Evolutionary conservation across 1,284 basidiomycete genomes (phyloP).

Genomic region (Ganoderma lingzhi): DNA sequence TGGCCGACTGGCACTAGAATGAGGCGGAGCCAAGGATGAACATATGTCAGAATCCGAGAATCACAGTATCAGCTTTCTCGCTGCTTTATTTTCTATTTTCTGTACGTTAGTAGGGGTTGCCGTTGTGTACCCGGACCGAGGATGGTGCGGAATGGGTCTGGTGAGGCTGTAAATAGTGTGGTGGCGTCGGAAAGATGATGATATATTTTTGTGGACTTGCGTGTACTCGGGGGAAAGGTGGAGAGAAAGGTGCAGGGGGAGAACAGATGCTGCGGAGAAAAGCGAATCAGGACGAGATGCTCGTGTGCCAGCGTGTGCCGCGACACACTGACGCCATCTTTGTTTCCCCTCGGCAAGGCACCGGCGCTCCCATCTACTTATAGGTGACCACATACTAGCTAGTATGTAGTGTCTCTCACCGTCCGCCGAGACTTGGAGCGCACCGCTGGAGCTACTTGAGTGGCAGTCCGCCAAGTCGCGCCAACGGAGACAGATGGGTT

Average conservation of each 20-base stretch:
- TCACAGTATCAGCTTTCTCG: not conserved
- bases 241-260: not conserved
- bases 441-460: not conserved
- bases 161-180: not conserved
- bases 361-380: not conserved
- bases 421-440: not conserved
- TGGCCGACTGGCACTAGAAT: constrained; percentile 61
- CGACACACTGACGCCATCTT: not conserved
- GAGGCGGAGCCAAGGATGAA: not conserved
- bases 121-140: not conserved
- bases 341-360: not conserved
- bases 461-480: not conserved
- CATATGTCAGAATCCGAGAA: not conserved
- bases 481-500: not conserved
- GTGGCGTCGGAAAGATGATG: not conserved
- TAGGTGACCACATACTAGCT: not conserved
- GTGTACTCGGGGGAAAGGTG: not conserved
- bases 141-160: not conserved
- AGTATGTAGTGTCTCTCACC: not conserved
- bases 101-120: not conserved
- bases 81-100: not conserved
- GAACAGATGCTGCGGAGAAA: constrained; percentile 6
- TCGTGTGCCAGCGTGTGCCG: not conserved
- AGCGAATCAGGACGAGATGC: not conserved
- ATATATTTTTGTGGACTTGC: not conserved